A percentile compares a stretch with the other conserved stretches of the same genome.
Evolutionary conservation across 805 yeast species (phyloP).

Genomic region (Candida ortonii): DNA sequence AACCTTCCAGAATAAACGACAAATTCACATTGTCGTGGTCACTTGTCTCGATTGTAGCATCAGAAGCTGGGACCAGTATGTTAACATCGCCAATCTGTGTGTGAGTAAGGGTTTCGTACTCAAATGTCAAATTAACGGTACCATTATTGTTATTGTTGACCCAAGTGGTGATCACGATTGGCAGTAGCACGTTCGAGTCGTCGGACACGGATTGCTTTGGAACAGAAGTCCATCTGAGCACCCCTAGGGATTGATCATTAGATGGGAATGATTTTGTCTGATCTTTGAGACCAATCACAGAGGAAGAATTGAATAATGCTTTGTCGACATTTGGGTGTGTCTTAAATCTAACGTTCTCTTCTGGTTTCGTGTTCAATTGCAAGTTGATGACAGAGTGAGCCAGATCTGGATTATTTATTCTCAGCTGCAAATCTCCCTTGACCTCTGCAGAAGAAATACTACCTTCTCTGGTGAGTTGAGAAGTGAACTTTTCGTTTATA

Average conservation of each 20-base stretch:
- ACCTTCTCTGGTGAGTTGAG: constrained; percentile 84
- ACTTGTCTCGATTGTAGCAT: constrained; percentile 51
- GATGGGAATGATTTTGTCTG: constrained; percentile 80
- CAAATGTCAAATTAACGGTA: constrained; percentile 74
- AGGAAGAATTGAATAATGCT: constrained; percentile 53
- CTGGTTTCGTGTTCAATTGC: constrained; percentile 44
- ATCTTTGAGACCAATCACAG: constrained; percentile 73
- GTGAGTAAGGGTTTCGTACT: constrained; percentile 68
- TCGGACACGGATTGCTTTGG: constrained; percentile 48
- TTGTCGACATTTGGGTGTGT: constrained; percentile 97
- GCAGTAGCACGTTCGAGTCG: constrained; percentile 57
- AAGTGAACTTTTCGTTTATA: constrained; percentile 72
- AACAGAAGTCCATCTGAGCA: constrained; percentile 84
- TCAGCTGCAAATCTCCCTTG: constrained; percentile 86
- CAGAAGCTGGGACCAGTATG: constrained; percentile 63
- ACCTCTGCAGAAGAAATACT: constrained; percentile 65
- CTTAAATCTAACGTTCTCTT: constrained; percentile 63
- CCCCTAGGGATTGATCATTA: constrained; percentile 86
- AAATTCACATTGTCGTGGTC: constrained; percentile 54
- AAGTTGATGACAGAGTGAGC: constrained; percentile 66
- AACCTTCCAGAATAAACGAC: constrained; percentile 64
- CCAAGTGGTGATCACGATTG: constrained; percentile 83
- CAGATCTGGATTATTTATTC: constrained; percentile 73
- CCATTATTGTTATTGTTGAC: constrained; percentile 60
- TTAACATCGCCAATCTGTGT: constrained; percentile 51